Base-by-base conservation (phyloP, 2,329 filamentous ascomycete genomes). In the Didymella exigua region DNA sequence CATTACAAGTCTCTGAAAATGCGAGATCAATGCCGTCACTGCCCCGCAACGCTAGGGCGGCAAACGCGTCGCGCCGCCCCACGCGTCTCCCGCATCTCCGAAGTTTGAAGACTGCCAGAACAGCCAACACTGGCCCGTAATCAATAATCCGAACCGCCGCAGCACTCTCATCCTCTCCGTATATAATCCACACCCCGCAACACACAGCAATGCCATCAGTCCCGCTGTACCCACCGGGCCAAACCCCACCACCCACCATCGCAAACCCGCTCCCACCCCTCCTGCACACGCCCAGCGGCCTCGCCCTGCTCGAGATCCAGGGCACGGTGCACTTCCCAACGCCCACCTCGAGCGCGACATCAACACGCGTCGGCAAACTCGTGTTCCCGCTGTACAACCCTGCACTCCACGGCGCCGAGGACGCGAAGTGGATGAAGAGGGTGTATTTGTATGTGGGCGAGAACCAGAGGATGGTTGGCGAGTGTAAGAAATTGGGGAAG, bases 271-370 rank as follows among this genome's bases (percentile, higher is more conserved):
- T 98, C 4, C 95, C 95, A 1, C 75, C 83, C n/a, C 82, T 96
- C 59, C 84, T 98, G 14, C 90, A 93, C 66, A 97, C 93, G 0
- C 95, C 95, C 0, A 87, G 89, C 0, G 95, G 95, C 45, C 84
- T 97, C 34, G 93, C 93, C 16, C 82, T 99, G 40, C 81, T 99
- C 53, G 95, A 98, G 77, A 85, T 99, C 13, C 95, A 99, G 79
- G 95, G 93, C 58, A 91, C 86, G 13, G 88, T 99, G 77, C 93
- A 96, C 74, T 80, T 92, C 1, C 87, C 91, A 7, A 5, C 49
- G 10, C 49, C 49, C 18, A 2, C 46, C 61, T 43, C 69, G 5
- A 58, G 76, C 30, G 69, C 72, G 2, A 26, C 63, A 18, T 57
- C 68, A 8, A 84, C 85, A 1, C 76, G 80, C 23, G 81, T 96